These are phyloP conservation scores for Psilocybe mexicana DNA, from an alignment of 1,284 basidiomycete genomes.

Conservation along the genomic window DNA sequence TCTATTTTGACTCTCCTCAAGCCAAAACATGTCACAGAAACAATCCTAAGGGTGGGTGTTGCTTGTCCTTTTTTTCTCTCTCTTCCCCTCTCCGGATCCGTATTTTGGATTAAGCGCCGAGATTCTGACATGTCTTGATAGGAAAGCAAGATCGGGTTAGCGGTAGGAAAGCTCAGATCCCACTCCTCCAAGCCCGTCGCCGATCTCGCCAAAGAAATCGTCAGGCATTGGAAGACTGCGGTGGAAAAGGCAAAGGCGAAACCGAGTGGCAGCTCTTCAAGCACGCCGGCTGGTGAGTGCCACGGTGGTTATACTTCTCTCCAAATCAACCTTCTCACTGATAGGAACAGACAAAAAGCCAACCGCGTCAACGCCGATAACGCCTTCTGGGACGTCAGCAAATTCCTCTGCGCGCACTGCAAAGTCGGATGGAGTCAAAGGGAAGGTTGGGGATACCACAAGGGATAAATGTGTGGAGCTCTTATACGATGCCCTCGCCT, in stretches of 20 bases:
- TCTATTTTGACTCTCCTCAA: conserved; percentile 75
- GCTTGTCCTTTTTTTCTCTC: conserved; percentile 29
- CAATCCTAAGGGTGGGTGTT: conserved; percentile 80
- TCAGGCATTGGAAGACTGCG: conserved; percentile 88
- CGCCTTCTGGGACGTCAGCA: conserved; percentile 44
- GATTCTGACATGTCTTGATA: conserved; percentile 30
- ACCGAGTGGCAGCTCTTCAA: conserved; percentile 20
- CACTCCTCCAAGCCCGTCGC: conserved; percentile 74
- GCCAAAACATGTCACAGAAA: conserved; percentile 81
- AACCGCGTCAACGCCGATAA: conserved; percentile 35
- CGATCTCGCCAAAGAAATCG: conserved; percentile 89
- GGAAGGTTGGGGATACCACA: conserved; percentile 67
- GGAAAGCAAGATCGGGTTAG: conserved; percentile 92
- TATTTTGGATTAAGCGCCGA: conserved; percentile 18
- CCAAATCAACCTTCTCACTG: neutral
- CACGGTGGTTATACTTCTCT: neutral
- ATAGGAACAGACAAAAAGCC: conserved; percentile 33
- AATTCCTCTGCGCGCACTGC: conserved; percentile 52
- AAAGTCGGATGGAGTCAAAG: conserved; percentile 69
- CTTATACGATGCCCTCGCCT: conserved; percentile 88
- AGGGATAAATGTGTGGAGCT: conserved; percentile 90
- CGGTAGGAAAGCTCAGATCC: conserved; percentile 87
- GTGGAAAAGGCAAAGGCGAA: conserved; percentile 75
- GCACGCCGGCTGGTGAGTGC: conserved; percentile 26
- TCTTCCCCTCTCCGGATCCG: conserved; percentile 19